Conservation (phyloP, 768 basidiomycete species). For the Pisolithus albus region DNA sequence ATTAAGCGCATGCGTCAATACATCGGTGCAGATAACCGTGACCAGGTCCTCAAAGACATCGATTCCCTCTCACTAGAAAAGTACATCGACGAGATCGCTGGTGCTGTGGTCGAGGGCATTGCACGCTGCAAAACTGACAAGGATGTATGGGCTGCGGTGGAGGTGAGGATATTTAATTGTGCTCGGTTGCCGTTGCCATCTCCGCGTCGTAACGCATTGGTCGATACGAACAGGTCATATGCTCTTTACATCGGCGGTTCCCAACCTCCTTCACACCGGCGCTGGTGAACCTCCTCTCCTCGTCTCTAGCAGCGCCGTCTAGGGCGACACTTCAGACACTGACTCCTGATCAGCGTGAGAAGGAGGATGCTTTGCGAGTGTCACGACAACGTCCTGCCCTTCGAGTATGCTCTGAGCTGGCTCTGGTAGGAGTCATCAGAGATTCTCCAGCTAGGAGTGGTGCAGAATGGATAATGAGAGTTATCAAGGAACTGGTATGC, state of each 20-base stretch:
- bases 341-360: slow-evolving; percentile 78
- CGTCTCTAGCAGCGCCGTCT: slow-evolving; percentile 54
- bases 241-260: slow-evolving; percentile 83
- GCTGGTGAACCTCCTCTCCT: slow-evolving; percentile 52
- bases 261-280: slow-evolving; percentile 70
- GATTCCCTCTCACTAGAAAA: slow-evolving; percentile 87
- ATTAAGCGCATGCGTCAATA: slow-evolving; percentile 91
- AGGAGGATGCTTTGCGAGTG: slow-evolving; percentile 79
- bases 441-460: slow-evolving; percentile 66
- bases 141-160: slow-evolving; percentile 87
- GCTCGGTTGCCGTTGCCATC: neutral
- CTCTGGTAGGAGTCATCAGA: slow-evolving; percentile 76
- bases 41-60: slow-evolving; percentile 89
- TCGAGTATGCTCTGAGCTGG: slow-evolving; percentile 85
- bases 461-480: slow-evolving; percentile 87
- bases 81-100: slow-evolving; percentile 91
- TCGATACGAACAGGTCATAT: slow-evolving; percentile 59
- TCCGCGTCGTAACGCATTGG: neutral
- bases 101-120: slow-evolving; percentile 81
- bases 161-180: slow-evolving; percentile 45
- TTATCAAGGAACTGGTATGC: slow-evolving; percentile 76
- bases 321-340: slow-evolving; percentile 50
- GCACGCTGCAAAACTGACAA: slow-evolving; percentile 85
- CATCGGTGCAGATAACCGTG: slow-evolving; percentile 72
- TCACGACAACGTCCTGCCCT: slow-evolving; percentile 78